Conservation (phyloP, 2,329 filamentous ascomycete genomes). For the Epichloe scottii region DNA sequence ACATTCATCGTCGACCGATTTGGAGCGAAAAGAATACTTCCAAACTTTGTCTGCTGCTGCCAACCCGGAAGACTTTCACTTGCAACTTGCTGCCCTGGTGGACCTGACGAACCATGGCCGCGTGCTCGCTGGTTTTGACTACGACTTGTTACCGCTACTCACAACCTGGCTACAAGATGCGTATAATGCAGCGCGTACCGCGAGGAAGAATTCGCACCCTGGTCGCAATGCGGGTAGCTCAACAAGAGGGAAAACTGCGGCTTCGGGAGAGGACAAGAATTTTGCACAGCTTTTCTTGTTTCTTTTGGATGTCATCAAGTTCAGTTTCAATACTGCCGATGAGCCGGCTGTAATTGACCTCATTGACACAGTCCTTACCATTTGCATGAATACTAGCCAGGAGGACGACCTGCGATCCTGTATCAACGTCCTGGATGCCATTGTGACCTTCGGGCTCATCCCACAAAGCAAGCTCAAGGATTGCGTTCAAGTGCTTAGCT, state of each 20-base stretch:
- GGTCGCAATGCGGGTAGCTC: constrained; percentile 23
- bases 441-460: constrained; percentile 61
- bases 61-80: constrained; percentile 49
- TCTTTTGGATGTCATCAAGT: constrained; percentile 58
- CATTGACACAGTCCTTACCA: constrained; percentile 49
- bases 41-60: constrained; percentile 44
- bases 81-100: constrained; percentile 51
- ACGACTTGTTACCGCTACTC: constrained; percentile 50
- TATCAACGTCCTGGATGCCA: constrained; percentile 54
- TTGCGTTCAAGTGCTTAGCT: constrained; percentile 59
- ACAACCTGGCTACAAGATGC: constrained; percentile 46
- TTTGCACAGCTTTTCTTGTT: constrained; percentile 53
- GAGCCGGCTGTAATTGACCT: constrained; percentile 48
- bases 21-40: constrained; percentile 55
- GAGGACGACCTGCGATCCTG: constrained; percentile 54
- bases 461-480: constrained; percentile 48
- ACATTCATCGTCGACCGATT: constrained; percentile 48
- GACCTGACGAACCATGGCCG: constrained; percentile 50
- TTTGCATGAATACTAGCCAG: constrained; percentile 55
- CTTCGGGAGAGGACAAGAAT: constrained; percentile 45
- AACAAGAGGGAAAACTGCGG: constrained; percentile 23
- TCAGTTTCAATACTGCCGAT: constrained; percentile 57
- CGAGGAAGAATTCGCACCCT: constrained; percentile 33
- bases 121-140: constrained; percentile 53
- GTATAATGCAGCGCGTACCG: constrained; percentile 39